phyloP scores from a whole-genome alignment of 2,329 filamentous ascomycete genomes.

The Exophiala alcalophila region DNA sequence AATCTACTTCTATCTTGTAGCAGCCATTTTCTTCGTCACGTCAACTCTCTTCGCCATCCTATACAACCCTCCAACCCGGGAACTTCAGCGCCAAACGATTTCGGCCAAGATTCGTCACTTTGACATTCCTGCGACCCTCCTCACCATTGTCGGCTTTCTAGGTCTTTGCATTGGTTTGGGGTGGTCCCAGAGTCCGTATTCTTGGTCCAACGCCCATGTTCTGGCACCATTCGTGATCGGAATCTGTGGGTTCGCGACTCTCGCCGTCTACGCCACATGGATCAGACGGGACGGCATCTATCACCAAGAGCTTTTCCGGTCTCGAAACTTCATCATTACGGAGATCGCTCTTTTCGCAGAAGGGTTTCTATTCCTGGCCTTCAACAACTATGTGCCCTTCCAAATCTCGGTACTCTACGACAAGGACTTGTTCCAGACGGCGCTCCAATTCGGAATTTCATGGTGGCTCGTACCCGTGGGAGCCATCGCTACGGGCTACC shows the following conservation, averaged over 20 bases:
- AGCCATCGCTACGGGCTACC: neutral
- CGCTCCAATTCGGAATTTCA: conserved; percentile 6
- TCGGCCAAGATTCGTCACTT: neutral
- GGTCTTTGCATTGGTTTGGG: conserved; percentile 1
- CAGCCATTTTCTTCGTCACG: conserved; percentile 1
- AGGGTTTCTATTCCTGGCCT: conserved; percentile 62
- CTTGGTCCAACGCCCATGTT: conserved; percentile 1
- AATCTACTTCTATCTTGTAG: conserved; percentile 2
- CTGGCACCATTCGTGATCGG: conserved; percentile 1
- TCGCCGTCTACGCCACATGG: conserved; percentile 1
- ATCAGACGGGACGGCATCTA: conserved; percentile 2
- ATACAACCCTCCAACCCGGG: neutral
- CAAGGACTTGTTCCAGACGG: conserved; percentile 3
- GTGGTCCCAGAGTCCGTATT: conserved; percentile 4
- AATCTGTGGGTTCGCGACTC: neutral
- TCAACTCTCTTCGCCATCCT: neutral
- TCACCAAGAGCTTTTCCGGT: conserved; percentile 37
- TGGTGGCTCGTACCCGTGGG: conserved; percentile 2
- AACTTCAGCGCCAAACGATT: neutral
- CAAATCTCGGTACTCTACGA: conserved; percentile 15
- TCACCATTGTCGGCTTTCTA: neutral
- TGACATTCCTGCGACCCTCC: neutral
- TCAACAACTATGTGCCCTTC: conserved; percentile 33
- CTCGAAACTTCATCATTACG: conserved; percentile 58
- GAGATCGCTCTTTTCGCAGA: conserved; percentile 57